A percentile compares a stretch with the other conserved stretches of the same genome.
These are phyloP conservation scores for Rhinocladiella mackenziei DNA, from an alignment of 2,329 filamentous ascomycete genomes.

Conservation along the genomic window DNA sequence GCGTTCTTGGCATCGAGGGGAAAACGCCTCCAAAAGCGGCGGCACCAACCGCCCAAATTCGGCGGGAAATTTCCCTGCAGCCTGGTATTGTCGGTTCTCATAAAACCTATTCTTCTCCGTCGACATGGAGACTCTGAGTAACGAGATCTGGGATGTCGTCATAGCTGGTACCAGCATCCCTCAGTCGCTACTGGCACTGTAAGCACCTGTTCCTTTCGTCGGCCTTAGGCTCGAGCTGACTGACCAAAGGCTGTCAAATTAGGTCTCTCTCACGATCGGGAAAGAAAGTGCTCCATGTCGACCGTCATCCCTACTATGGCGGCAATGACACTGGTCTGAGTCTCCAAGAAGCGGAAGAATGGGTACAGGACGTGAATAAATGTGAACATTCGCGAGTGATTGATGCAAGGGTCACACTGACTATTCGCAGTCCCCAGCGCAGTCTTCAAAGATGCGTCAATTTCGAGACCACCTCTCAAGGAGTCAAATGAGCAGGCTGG, in stretches of 20 bases:
- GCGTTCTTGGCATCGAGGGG: not conserved
- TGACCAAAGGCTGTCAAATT: slow-evolving; percentile 48
- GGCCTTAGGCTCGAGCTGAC: slow-evolving; percentile 65
- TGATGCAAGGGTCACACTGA: not conserved
- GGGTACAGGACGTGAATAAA: slow-evolving; percentile 53
- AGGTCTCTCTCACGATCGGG: slow-evolving; percentile 89
- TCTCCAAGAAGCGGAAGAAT: slow-evolving; percentile 73
- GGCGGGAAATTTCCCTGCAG: too few species aligned
- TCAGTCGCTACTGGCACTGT: slow-evolving; percentile 77
- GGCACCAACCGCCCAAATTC: too few species aligned
- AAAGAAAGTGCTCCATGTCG: slow-evolving; percentile 87
- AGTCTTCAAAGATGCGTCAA: slow-evolving; percentile 39
- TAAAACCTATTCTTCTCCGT: not conserved
- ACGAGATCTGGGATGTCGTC: slow-evolving; percentile 73
- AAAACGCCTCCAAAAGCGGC: not conserved
- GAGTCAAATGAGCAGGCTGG: slow-evolving; percentile 23
- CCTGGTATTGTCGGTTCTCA: too few species aligned
- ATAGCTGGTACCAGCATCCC: slow-evolving; percentile 74
- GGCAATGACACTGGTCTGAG: slow-evolving; percentile 80
- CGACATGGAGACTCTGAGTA: slow-evolving; percentile 67
- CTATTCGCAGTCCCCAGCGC: slow-evolving; percentile 23
- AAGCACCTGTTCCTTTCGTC: slow-evolving; percentile 32
- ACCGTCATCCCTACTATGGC: slow-evolving; percentile 84
- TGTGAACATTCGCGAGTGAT: slow-evolving; percentile 29
- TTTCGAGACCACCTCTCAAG: slow-evolving; percentile 33